Conservation (phyloP, 139 green algal genomes). For the Chlorella ohadii region DNA sequence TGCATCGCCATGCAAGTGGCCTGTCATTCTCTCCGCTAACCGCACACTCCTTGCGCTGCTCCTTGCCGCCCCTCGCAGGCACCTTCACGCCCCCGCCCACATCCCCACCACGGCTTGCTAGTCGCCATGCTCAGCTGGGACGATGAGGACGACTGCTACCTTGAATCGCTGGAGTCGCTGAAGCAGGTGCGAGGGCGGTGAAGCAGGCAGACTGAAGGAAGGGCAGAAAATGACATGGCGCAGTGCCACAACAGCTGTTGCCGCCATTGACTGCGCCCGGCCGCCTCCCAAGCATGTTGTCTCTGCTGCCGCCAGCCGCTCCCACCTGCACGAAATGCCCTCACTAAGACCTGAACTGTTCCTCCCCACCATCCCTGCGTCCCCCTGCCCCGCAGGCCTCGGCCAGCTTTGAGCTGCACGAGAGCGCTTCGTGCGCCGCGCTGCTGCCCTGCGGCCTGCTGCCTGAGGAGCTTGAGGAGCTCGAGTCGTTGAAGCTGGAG, state of each 20-base stretch:
- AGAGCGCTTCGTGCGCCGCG: not conserved
- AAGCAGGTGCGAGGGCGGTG: not conserved
- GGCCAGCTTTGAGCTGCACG: not conserved
- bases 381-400: not conserved
- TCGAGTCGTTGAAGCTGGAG: not conserved
- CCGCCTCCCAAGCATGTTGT: no score
- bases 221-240: not conserved
- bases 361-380: no score
- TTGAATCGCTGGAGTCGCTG: not conserved
- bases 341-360: no score
- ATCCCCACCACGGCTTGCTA: no score
- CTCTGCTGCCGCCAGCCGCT: no score
- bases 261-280: no score
- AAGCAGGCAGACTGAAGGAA: not conserved
- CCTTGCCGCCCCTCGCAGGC: no score
- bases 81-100: no score
- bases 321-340: no score
- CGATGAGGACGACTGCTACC: not conserved
- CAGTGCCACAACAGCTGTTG: not conserved
- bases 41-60: no score
- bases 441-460: constrained; percentile 17
- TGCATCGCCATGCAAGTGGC: no score
- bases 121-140: not conserved
- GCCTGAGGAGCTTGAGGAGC: constrained; percentile 10
- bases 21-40: no score